Evolutionary conservation across 2,329 filamentous ascomycete species (phyloP).

Genomic region (Chrysosporium keratinophilum): DNA sequence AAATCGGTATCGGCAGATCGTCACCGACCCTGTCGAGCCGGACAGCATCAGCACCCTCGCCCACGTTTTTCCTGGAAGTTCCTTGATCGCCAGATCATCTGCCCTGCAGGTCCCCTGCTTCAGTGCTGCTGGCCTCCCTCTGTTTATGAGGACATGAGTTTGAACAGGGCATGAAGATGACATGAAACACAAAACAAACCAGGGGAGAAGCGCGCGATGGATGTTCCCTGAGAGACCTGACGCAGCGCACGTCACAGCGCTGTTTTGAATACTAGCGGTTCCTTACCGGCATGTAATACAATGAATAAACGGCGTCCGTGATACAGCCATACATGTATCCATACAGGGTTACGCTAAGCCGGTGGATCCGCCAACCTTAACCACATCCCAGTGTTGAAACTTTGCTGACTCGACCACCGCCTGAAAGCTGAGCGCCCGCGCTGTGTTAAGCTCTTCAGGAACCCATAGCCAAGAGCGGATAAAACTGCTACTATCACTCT

Average conservation of each 20-base stretch:
- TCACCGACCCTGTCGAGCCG: slow-evolving; percentile 12
- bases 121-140: not conserved
- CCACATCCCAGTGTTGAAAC: not conserved
- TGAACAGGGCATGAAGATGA: not conserved
- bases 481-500: not conserved
- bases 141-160: not conserved
- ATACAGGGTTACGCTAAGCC: not conserved
- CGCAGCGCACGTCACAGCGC: not conserved
- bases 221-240: not conserved
- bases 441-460: slow-evolving; percentile 4
- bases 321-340: not conserved
- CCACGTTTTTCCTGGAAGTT: slow-evolving; percentile 7
- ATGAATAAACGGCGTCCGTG: not conserved
- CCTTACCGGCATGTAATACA: not conserved
- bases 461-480: slow-evolving; percentile 1
- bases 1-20: slow-evolving; percentile 12
- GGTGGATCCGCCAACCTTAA: not conserved
- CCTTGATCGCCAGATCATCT: slow-evolving; percentile 5
- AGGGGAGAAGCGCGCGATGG: not conserved
- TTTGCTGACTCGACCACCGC: not conserved
- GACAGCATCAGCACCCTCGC: slow-evolving; percentile 4
- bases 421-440: not conserved
- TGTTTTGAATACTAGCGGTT: not conserved
- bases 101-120: not conserved
- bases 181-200: not conserved